phyloP scores from a whole-genome alignment of 2,329 filamentous ascomycete genomes.

The Fusarium bulbicola region DNA sequence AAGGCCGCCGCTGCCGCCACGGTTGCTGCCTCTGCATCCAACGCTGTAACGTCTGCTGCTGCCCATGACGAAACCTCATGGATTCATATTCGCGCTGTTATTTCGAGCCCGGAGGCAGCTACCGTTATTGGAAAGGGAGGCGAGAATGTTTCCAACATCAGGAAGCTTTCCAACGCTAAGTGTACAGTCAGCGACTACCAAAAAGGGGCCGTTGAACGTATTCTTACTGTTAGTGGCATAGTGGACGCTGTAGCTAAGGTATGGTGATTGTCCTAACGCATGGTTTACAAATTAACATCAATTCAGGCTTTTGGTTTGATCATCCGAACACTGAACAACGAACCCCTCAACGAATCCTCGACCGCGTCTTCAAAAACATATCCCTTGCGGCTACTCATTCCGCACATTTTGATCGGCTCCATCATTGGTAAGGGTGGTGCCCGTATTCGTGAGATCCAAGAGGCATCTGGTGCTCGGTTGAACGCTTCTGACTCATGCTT shows the following conservation, averaged over 20 bases:
- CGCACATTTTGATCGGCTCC: constrained; percentile 96
- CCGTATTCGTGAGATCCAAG: constrained; percentile 97
- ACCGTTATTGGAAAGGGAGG: constrained; percentile 98
- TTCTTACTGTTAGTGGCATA: constrained; percentile 94
- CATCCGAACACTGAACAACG: constrained; percentile 97
- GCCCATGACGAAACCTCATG: constrained; percentile 90
- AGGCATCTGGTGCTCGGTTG: constrained; percentile 93
- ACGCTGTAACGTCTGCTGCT: constrained; percentile 57
- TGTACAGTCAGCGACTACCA: constrained; percentile 99
- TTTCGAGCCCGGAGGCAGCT: constrained; percentile 95
- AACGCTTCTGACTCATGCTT: constrained; percentile 97
- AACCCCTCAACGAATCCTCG: constrained; percentile 86
- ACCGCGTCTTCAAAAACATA: constrained; percentile 97
- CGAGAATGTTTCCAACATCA: constrained; percentile 97
- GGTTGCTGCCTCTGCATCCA: constrained; percentile 49
- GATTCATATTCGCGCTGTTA: constrained; percentile 97
- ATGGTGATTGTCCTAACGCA: constrained; percentile 42
- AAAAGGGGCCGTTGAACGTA: constrained; percentile 95
- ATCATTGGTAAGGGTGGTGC: constrained; percentile 98
- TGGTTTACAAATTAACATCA: constrained; percentile 40
- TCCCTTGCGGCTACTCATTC: constrained; percentile 91
- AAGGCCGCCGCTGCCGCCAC: constrained; percentile 52
- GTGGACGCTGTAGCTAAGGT: constrained; percentile 98
- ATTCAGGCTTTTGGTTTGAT: constrained; percentile 92
- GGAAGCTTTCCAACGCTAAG: constrained; percentile 93